phyloP scores from a whole-genome alignment of 305 asterid genomes.

The Plantago rigida region DNA sequence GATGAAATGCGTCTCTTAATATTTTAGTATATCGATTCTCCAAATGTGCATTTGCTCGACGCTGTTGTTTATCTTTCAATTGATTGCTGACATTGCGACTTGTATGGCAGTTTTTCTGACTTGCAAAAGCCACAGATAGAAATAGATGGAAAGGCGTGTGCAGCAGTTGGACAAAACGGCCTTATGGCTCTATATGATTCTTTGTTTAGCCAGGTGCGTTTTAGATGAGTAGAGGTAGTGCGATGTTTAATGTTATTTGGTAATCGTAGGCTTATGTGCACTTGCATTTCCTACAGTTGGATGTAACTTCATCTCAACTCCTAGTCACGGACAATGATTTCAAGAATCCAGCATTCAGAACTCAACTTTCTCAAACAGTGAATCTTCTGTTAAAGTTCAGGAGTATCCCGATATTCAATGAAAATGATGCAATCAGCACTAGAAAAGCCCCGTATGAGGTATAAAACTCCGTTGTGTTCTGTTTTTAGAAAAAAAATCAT shows the following conservation, averaged over 20 bases:
- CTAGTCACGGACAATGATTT: conserved; percentile 67
- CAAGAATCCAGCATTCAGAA: conserved; percentile 43
- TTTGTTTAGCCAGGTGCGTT: conserved; percentile 51
- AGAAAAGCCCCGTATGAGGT: conserved; percentile 65
- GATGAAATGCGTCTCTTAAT: neutral
- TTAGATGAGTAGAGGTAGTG: too few relatives aligned
- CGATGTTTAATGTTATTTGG: too few relatives aligned
- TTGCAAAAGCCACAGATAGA: conserved; percentile 65
- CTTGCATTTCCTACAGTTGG: conserved; percentile 34
- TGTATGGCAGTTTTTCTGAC: conserved; percentile 47
- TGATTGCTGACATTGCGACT: conserved; percentile 9
- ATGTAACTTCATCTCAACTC: conserved; percentile 57
- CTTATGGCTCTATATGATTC: conserved; percentile 65
- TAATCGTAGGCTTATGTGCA: neutral
- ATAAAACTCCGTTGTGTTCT: conserved; percentile 1
- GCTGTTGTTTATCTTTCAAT: neutral
- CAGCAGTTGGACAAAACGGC: conserved; percentile 70
- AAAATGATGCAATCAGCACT: conserved; percentile 61
- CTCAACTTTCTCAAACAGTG: conserved; percentile 50
- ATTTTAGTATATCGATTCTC: neutral
- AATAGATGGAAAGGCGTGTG: conserved; percentile 65
- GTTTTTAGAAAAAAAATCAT: neutral
- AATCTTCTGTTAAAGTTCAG: conserved; percentile 40
- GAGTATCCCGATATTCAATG: conserved; percentile 59
- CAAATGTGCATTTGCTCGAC: neutral